These are phyloP conservation scores for Toxoplasma gondii DNA, from an alignment of 169 alveolate species.

Conservation along the genomic window DNA sequence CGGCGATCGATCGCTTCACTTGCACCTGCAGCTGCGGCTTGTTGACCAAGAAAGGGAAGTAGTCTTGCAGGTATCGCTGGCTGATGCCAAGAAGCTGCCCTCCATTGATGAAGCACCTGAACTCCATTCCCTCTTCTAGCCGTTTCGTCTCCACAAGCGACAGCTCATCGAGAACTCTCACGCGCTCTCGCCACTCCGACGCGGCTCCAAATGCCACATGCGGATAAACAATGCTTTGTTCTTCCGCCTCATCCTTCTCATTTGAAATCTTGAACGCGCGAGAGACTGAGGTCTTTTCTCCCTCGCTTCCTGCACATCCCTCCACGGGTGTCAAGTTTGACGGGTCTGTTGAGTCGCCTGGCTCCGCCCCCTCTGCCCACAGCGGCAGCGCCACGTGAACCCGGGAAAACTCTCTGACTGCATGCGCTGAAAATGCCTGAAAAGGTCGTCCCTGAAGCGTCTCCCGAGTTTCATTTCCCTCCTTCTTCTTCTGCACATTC, in stretches of 20 bases:
- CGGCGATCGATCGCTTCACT: neutral
- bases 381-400: neutral
- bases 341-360: neutral
- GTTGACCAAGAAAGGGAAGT: neutral
- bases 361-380: neutral
- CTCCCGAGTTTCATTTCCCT: no score
- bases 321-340: neutral
- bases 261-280: neutral
- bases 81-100: neutral
- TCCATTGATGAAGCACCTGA: constrained; percentile 19
- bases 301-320: neutral
- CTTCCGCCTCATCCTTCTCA: neutral
- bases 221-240: no score
- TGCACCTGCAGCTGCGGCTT: neutral
- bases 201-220: neutral
- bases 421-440: neutral
- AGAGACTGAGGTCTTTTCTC: neutral
- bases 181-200: neutral
- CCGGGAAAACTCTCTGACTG: neutral
- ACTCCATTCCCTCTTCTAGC: constrained; percentile 27
- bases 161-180: constrained; percentile 20
- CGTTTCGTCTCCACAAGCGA: constrained; percentile 29
- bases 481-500: no score
- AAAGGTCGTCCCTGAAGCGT: no score
- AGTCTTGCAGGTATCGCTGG: constrained; percentile 27